Conservation (phyloP, 192 early-diverging fungal genomes). For the Gigaspora rosea region DNA sequence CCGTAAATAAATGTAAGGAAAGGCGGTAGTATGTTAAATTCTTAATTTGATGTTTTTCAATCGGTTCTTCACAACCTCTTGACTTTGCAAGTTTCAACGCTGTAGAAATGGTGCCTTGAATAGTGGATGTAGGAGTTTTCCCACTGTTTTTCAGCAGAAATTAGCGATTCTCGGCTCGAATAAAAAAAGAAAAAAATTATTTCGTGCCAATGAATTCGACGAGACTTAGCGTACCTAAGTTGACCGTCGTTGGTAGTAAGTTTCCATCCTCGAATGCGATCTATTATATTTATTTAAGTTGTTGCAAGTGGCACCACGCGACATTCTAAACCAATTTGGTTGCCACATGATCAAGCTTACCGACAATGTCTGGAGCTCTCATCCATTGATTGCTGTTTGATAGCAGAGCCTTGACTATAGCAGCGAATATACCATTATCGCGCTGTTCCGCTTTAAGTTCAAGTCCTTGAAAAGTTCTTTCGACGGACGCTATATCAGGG, state of each 20-base stretch:
- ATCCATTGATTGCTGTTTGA: constrained; percentile 15
- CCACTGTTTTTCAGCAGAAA: constrained; percentile 40
- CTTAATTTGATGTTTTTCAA: constrained; percentile 40
- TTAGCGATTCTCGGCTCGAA: constrained; percentile 16
- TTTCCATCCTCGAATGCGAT: background rate
- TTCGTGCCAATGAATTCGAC: constrained; percentile 7
- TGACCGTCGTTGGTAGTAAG: background rate
- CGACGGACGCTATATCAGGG: too few relatives aligned
- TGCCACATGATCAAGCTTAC: background rate
- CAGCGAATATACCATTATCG: constrained; percentile 5
- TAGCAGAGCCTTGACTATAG: constrained; percentile 12
- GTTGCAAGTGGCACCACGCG: background rate
- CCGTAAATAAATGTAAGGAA: constrained; percentile 34
- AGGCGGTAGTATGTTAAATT: constrained; percentile 44
- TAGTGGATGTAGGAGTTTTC: constrained; percentile 49
- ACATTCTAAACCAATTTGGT: background rate
- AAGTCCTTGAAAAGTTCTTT: constrained; percentile 13
- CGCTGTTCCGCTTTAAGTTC: constrained; percentile 13
- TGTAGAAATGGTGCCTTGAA: constrained; percentile 54
- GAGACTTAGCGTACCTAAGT: constrained; percentile 14
- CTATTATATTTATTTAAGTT: background rate
- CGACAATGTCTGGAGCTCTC: constrained; percentile 22
- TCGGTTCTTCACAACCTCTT: constrained; percentile 41
- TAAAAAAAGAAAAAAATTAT: background rate
- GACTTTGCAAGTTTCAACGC: constrained; percentile 40